phyloP scores from a whole-genome alignment of 768 basidiomycete species.

The Cystobasidium onofrii region DNA sequence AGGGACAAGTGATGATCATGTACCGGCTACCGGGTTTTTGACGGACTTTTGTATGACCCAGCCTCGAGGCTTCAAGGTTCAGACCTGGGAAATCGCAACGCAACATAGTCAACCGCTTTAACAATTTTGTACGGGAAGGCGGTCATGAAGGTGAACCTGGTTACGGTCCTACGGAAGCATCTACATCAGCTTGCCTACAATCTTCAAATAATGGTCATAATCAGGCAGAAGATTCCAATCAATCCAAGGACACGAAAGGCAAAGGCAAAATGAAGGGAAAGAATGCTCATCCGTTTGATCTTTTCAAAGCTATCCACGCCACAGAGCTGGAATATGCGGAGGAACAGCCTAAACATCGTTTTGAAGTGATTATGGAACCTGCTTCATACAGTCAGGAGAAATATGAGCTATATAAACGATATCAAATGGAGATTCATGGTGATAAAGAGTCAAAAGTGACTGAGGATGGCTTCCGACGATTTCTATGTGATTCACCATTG shows the following conservation, averaged over 20 bases:
- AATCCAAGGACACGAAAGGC: conserved; percentile 39
- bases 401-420: conserved; percentile 64
- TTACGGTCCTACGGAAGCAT: conserved; percentile 30
- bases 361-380: conserved; percentile 57
- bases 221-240: conserved; percentile 44
- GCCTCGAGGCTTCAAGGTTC: conserved; percentile 61
- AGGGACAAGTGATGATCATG: conserved; percentile 30
- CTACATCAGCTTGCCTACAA: neutral
- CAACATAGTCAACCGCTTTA: conserved; percentile 72
- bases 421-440: conserved; percentile 66
- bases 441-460: conserved; percentile 52
- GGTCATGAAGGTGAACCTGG: conserved; percentile 36
- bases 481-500: conserved; percentile 72
- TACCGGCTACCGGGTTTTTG: neutral
- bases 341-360: conserved; percentile 31
- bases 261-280: conserved; percentile 20
- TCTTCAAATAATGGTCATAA: neutral
- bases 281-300: conserved; percentile 44
- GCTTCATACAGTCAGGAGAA: conserved; percentile 74
- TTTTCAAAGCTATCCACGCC: conserved; percentile 54
- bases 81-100: conserved; percentile 65
- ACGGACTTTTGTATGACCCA: conserved; percentile 41
- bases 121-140: conserved; percentile 57
- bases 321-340: conserved; percentile 50
- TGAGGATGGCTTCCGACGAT: conserved; percentile 47